Evolutionary conservation across 1,284 basidiomycete genomes (phyloP).

Genomic region (Caloboletus firmus): DNA sequence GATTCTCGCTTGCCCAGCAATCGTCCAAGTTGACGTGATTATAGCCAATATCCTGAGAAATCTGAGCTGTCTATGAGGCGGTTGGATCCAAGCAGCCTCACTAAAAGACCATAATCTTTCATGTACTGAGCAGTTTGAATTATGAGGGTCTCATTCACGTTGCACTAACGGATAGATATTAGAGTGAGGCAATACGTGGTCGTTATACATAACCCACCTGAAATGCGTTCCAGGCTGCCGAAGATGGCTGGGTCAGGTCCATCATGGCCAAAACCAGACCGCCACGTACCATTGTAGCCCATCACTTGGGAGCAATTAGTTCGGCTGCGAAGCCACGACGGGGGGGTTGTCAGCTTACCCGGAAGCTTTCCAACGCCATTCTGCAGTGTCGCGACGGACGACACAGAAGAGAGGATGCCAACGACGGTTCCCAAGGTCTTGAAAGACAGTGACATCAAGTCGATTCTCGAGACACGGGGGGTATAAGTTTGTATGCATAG

Average conservation of each 20-base stretch:
- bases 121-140: conserved; percentile 49
- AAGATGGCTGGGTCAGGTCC: neutral
- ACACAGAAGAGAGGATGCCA: conserved; percentile 17
- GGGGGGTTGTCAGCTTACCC: conserved; percentile 15
- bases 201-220: conserved; percentile 16
- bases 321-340: neutral
- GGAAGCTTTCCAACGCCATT: conserved; percentile 37
- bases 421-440: conserved; percentile 3
- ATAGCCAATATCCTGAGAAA: conserved; percentile 50
- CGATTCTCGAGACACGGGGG: neutral
- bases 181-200: neutral
- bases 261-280: neutral
- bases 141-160: conserved; percentile 46
- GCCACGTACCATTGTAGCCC: conserved; percentile 33
- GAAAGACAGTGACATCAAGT: conserved; percentile 19
- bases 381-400: conserved; percentile 19
- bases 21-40: conserved; percentile 57
- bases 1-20: conserved; percentile 53
- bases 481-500: neutral
- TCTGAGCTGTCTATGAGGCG: neutral
- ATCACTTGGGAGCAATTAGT: conserved; percentile 23
- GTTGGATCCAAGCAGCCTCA: conserved; percentile 19
- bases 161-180: conserved; percentile 15
- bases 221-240: conserved; percentile 30
- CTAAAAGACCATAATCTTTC: conserved; percentile 48